Base-by-base conservation (phyloP, 495 filamentous ascomycete genomes). In the Daldinia caldariorum region DNA sequence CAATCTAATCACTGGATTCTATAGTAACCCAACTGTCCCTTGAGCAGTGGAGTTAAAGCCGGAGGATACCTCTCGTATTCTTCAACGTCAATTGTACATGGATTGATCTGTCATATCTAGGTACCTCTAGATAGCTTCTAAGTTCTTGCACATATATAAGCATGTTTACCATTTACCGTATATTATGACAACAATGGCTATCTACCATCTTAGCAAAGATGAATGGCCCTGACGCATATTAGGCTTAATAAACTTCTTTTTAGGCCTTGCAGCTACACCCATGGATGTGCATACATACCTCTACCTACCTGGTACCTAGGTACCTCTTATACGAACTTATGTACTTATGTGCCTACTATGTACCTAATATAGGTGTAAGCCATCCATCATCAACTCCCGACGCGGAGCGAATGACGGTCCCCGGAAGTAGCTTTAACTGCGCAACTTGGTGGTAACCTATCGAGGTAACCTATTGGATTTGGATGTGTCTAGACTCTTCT, bases 201-300 rank as follows among this genome's bases (percentile, higher is more conserved):
- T 13, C 7, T 47, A 12, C 43, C 3, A 26, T 26, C 26, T 26
- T 26, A 26, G 1, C 26, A 26, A 26, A 26, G 26, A 26, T 26
- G 1, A 26, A 26, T 3, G 26, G 3, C 26, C 26, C 26, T 26
- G 26, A 26, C 26, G 26, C 26, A 26, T 26, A 26, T 26, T 67
- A 31, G 57, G 57, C 58, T 67, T 50, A 67, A 67, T 67, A 67
- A 67, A 50, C 45, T 61, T 67, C 45, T 61, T 67, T 61, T 51
- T 32, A 16, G 55, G 39, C 62, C 53, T 65, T 60, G 57, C 26
- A 26, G 26, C 26, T 26, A 26, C 26, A 26, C 26, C 26, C 26
- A 26, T 26, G 26, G 26, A 1, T 26, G 26, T 3, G 26, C 26
- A 26, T 26, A 26, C 9, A 35, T 35, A 7, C 1, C 9, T 35